These are phyloP conservation scores for Diaporthe citri DNA, from an alignment of 2,329 filamentous ascomycete species.

Conservation along the genomic window DNA sequence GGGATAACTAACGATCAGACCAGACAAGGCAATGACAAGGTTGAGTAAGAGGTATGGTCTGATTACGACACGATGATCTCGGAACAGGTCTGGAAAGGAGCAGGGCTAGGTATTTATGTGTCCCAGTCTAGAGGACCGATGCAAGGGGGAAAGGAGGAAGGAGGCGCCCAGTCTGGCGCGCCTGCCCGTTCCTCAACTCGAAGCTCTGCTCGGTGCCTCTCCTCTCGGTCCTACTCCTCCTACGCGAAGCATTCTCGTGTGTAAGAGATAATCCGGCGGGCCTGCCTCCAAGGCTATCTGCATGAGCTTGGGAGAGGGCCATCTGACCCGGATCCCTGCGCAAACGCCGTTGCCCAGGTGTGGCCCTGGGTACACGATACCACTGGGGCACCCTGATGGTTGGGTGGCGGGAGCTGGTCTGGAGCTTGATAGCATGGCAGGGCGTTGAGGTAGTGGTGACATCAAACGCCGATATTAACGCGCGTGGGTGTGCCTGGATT, in stretches of 20 bases:
- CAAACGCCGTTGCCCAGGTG: not conserved
- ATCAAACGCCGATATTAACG: conserved; percentile 25
- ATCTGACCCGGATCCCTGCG: conserved; percentile 30
- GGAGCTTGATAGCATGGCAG: conserved; percentile 7
- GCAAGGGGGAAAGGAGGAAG: not conserved
- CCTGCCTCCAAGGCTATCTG: conserved; percentile 5
- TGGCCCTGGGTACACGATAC: conserved; percentile 7
- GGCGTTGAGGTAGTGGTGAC: conserved; percentile 30
- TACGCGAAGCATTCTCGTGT: not conserved
- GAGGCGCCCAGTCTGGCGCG: not conserved
- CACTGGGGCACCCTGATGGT: conserved; percentile 22
- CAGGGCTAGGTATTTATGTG: conserved; percentile 36
- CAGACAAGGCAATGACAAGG: conserved; percentile 10
- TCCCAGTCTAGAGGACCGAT: conserved; percentile 3
- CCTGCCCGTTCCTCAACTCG: not conserved
- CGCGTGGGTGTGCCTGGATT: conserved; percentile 25
- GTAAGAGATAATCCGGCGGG: conserved; percentile 20
- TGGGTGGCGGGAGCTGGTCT: conserved; percentile 15
- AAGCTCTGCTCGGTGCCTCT: not conserved
- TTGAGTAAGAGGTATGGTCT: conserved; percentile 4
- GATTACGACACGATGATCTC: conserved; percentile 11
- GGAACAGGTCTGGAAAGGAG: conserved; percentile 11
- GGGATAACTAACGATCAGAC: conserved; percentile 24
- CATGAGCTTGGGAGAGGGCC: conserved; percentile 25
- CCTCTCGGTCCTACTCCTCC: not conserved